Base-by-base conservation (phyloP, 148 eudicot genomes). In the Chenopodium album region DNA sequence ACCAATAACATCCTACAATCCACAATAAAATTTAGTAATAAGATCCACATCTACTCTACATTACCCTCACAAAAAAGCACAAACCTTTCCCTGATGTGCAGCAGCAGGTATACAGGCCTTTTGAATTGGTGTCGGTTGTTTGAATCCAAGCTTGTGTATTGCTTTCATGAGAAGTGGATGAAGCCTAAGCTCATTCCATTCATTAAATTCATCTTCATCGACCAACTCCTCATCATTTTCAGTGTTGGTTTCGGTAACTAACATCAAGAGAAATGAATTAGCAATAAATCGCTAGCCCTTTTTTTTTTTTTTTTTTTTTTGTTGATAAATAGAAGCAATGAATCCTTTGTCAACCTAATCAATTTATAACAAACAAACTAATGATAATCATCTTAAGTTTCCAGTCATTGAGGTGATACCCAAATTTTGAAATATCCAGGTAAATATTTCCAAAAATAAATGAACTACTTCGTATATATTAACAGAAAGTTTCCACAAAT, bases 11-110 rank as follows among this genome's bases (percentile, higher is more conserved):
- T 96, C 99, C 99, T 96, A 87, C 56, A 73, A 86, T 56, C 72
- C 41, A 81, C 71, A 78, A 16, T 9, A 12, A 78, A 26, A 66
- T 85, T 52, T 7, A 64, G 47, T 66, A 75, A 12, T 63, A 41
- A 73, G 1, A 59, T 47, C 67, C 76, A 46, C 59, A 67, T 54
- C 65, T 79, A 75, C 26, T 68, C 62, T 10, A 22, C 71, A 70
- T 1, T 46, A 12, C 29, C 23, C 23, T 47, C 60, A 76, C n/a
- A 12, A 10, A 11, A 77, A 20, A 50, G 82, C 50, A 80, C 88
- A 79, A 80, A 91, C 99, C 97, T 96, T 96, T 79, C 99, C 99
- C 88, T 94, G 97, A 88, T 96, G 99, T 80, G 99, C 99, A 62
- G 91, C 99, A 84, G 98, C 92, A 82, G 99, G 98, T 80, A 95